Base-by-base conservation (phyloP, 768 basidiomycete genomes). In the Podaxis sp. region DNA sequence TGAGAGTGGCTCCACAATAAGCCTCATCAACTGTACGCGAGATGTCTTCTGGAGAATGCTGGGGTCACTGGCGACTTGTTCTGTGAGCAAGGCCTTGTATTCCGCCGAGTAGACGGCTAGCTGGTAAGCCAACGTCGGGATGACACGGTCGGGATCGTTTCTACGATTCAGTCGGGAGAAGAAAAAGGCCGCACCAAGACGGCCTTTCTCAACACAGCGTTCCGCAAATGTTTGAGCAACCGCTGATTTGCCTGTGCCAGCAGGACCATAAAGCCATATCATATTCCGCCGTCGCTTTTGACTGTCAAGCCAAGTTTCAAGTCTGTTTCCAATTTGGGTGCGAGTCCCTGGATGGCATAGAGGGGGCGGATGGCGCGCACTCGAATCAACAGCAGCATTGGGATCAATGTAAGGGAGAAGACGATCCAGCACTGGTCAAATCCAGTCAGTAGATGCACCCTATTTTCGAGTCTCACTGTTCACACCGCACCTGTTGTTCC, bases 81-180 rank as follows among this genome's bases (percentile, higher is more conserved):
- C 26, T 26, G 24, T 26, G 24, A 2, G 24, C 24, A 26, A 26
- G 24, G 24, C 24, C 24, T 2, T 26, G 24, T 26, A 26, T 26
- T 26, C 24, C 24, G 2, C 24, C 24, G 24, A 26, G 24, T 26
- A 26, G 24, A 26, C 24, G 24, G 24, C 24, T 28, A 28, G 26
- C 26, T 28, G 26, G 26, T 28, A 28, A 28, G 26, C 26, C 26
- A 26, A 26, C 26, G 26, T 26, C 26, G 26, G 26, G 4, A 28
- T 28, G 26, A 28, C 26, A 28, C 0, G 26, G 26, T 28, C 26
- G 75, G 1, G 76, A 77, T 33, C 30, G 30, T 33, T 1, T 52
- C 13, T 17, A 48, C 39, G 26, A 28, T 28, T 5, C 26, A 28
- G 26, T 28, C 26, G 3, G 0, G 26, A n/a, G 11, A 19, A 52